Conservation (phyloP, 1,284 basidiomycete genomes). For the Trametes polyzona region DNA sequence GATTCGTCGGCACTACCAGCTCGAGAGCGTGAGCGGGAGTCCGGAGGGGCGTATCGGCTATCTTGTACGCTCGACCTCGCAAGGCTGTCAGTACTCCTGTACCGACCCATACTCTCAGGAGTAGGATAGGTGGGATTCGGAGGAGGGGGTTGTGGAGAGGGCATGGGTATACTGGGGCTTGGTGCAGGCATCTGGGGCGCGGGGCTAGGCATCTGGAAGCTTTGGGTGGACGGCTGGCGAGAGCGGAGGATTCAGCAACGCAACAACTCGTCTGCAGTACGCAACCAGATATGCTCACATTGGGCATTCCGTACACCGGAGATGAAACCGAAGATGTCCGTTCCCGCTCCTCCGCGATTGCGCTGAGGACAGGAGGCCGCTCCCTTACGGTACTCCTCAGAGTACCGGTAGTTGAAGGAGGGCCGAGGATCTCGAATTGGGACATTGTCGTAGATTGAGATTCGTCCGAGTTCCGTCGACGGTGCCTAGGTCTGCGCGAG, state of each 20-base stretch:
- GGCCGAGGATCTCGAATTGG: slow-evolving; percentile 49
- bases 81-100: slow-evolving; percentile 19
- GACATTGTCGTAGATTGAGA: slow-evolving; percentile 51
- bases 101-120: slow-evolving; percentile 16
- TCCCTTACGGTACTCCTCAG: slow-evolving; percentile 17
- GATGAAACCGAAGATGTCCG: slow-evolving; percentile 33
- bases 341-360: slow-evolving; percentile 36
- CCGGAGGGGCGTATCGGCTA: not conserved
- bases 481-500: slow-evolving; percentile 28
- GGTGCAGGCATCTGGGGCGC: slow-evolving; percentile 22
- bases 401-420: slow-evolving; percentile 32
- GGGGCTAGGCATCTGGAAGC: slow-evolving; percentile 24
- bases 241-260: not conserved
- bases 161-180: slow-evolving; percentile 18
- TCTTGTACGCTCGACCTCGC: slow-evolving; percentile 6
- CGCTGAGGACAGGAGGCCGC: slow-evolving; percentile 31
- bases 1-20: not conserved
- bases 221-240: slow-evolving; percentile 24
- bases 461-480: slow-evolving; percentile 44
- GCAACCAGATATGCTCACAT: not conserved
- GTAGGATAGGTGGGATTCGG: slow-evolving; percentile 18
- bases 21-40: not conserved
- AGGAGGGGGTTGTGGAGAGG: slow-evolving; percentile 16
- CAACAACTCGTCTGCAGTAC: not conserved
- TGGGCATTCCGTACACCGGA: slow-evolving; percentile 19